Evolutionary conservation across 2,329 filamentous ascomycete species (phyloP).

Genomic region (Colletotrichum musae): DNA sequence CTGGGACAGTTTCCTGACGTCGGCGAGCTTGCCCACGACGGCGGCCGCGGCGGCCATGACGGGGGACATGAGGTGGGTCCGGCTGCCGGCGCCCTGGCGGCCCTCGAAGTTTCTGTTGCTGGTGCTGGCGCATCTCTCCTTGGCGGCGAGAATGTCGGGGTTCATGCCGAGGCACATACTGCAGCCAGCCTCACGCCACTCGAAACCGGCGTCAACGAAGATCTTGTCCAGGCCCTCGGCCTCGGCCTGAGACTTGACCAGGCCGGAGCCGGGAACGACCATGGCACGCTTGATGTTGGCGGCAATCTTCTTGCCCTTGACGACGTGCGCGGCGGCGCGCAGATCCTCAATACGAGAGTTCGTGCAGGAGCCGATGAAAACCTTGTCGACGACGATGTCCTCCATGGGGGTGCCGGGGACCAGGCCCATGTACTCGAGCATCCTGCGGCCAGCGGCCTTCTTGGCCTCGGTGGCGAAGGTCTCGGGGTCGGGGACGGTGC

Average conservation of each 20-base stretch:
- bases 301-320: conserved; percentile 90
- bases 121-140: conserved; percentile 94
- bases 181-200: conserved; percentile 98
- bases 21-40: conserved; percentile 90
- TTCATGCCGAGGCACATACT: conserved; percentile 99
- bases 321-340: conserved; percentile 86
- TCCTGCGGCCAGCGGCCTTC: conserved; percentile 83
- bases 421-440: conserved; percentile 97
- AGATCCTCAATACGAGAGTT: conserved; percentile 98
- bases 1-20: conserved; percentile 82
- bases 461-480: conserved; percentile 85
- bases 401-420: conserved; percentile 89
- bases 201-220: conserved; percentile 92
- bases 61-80: conserved; percentile 96
- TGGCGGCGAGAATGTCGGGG: conserved; percentile 92
- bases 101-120: conserved; percentile 99
- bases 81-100: conserved; percentile 89
- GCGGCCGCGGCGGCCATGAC: conserved; percentile 95
- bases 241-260: conserved; percentile 94
- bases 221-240: conserved; percentile 93
- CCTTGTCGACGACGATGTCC: conserved; percentile 93
- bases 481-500: conserved; percentile 89
- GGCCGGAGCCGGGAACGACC: conserved; percentile 95
- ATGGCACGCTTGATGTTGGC: conserved; percentile 92
- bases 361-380: conserved; percentile 98